A percentile compares a stretch with the other conserved stretches of the same genome.
Evolutionary conservation across 2,329 filamentous ascomycete genomes (phyloP).

Genomic region (Lasiodiplodia theobromae): DNA sequence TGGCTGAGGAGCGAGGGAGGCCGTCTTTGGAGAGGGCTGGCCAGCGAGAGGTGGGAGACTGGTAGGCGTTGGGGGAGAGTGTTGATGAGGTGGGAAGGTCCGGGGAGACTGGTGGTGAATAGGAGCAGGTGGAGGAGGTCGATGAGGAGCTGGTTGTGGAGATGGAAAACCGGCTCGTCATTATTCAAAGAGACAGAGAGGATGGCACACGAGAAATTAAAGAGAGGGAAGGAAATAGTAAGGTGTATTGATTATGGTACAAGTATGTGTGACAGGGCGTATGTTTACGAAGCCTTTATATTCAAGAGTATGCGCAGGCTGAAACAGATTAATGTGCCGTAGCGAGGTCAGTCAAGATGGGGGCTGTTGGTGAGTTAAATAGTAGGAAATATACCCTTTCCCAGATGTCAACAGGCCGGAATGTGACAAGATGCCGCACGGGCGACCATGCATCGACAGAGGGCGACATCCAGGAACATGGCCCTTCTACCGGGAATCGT

Average conservation of each 20-base stretch:
- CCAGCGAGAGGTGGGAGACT: not conserved
- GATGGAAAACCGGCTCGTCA: slow-evolving; percentile 15
- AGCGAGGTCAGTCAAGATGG: not conserved
- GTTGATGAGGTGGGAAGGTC: not conserved
- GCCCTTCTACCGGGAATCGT: not conserved
- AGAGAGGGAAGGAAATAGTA: not conserved
- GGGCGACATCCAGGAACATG: not conserved
- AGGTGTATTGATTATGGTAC: not conserved
- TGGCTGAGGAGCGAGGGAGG: slow-evolving; percentile 2
- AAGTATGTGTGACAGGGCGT: not conserved
- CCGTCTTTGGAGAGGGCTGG: slow-evolving; percentile 9
- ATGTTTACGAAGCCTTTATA: not conserved
- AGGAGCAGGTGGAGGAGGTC: not conserved
- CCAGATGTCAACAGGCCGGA: not conserved
- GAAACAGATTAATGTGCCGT: not conserved
- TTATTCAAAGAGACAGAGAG: not conserved
- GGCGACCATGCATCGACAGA: not conserved
- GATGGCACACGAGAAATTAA: not conserved
- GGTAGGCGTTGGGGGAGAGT: not conserved
- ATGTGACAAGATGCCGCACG: not conserved
- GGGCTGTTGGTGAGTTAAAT: not conserved
- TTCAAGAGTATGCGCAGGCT: not conserved
- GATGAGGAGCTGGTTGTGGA: slow-evolving; percentile 10
- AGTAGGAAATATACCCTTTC: not conserved
- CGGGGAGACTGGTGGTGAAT: not conserved